Percentiles rank a stretch among this genome's conserved stretches.
phyloP scores from a whole-genome alignment of 225 moss, liverwort and hornwort genomes.

The Pseudoscleropodium purum region DNA sequence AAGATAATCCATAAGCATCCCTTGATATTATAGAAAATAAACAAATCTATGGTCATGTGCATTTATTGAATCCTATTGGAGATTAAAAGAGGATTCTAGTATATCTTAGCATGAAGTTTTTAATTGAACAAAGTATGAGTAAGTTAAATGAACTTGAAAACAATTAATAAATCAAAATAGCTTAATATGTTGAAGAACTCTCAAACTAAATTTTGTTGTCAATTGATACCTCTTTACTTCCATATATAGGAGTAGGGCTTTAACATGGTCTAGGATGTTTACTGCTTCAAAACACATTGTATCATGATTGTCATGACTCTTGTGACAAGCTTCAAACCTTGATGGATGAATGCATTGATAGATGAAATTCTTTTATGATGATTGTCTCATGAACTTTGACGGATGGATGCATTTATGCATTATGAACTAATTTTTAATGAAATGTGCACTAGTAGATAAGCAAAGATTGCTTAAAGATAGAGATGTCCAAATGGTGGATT shows the following conservation, averaged over 20 bases:
- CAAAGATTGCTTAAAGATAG: too few species aligned
- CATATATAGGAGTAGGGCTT: background rate
- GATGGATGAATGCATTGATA: too few species aligned
- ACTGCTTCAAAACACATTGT: background rate
- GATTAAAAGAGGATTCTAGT: background rate
- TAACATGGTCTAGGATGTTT: background rate
- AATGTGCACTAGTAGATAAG: too few species aligned
- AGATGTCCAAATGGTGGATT: too few species aligned
- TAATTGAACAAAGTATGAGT: background rate
- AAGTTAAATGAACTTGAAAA: background rate
- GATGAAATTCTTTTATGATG: too few species aligned
- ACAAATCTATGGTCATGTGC: background rate
- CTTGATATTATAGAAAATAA: rapidly evolving
- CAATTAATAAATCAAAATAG: background rate
- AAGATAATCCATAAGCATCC: background rate
- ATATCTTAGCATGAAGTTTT: background rate
- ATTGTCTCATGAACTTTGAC: too few species aligned
- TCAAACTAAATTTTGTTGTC: background rate
- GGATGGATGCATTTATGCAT: too few species aligned
- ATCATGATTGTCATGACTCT: too few species aligned
- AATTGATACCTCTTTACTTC: background rate
- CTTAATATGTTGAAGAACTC: background rate
- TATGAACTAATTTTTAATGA: too few species aligned
- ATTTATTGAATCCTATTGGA: background rate
- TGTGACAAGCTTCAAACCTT: too few species aligned